Conservation (phyloP, 2,329 filamentous ascomycete genomes). For the Fusarium nisikadoi region DNA sequence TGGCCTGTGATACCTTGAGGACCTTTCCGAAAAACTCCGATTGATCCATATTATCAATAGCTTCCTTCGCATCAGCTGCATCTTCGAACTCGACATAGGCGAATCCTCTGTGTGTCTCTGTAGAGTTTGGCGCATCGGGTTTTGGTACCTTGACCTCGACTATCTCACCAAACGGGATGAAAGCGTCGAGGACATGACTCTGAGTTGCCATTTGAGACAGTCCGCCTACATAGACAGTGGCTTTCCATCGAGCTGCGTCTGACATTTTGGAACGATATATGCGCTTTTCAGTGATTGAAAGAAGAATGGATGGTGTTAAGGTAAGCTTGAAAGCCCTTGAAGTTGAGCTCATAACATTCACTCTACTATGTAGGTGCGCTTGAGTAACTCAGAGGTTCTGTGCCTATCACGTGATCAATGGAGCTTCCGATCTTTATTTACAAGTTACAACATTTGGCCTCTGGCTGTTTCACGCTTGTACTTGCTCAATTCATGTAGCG, state of each 20-base stretch:
- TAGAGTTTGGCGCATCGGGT: conserved; percentile 81
- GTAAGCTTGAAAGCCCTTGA: conserved; percentile 8
- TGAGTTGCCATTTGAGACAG: conserved; percentile 81
- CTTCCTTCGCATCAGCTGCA: conserved; percentile 86
- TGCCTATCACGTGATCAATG: conserved; percentile 33
- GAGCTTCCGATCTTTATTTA: conserved; percentile 1
- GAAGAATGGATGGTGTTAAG: neutral
- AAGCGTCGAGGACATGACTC: conserved; percentile 84
- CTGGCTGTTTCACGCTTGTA: neutral
- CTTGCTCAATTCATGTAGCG: too few relatives aligned
- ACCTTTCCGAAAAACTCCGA: conserved; percentile 92
- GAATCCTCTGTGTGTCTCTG: conserved; percentile 87
- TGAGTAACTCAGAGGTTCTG: conserved; percentile 18
- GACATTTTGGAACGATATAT: conserved; percentile 67
- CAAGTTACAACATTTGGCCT: conserved; percentile 6
- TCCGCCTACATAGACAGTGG: conserved; percentile 92
- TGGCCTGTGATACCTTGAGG: conserved; percentile 91
- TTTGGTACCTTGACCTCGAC: conserved; percentile 91
- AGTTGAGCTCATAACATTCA: conserved; percentile 19
- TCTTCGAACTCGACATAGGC: conserved; percentile 96
- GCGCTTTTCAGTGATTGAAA: neutral
- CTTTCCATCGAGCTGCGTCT: conserved; percentile 84
- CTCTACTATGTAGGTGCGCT: conserved; percentile 4
- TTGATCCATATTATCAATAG: conserved; percentile 99
- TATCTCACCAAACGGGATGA: conserved; percentile 97